phyloP scores from a whole-genome alignment of 2,329 filamentous ascomycete genomes.

The Aspergillus fijiensis region DNA sequence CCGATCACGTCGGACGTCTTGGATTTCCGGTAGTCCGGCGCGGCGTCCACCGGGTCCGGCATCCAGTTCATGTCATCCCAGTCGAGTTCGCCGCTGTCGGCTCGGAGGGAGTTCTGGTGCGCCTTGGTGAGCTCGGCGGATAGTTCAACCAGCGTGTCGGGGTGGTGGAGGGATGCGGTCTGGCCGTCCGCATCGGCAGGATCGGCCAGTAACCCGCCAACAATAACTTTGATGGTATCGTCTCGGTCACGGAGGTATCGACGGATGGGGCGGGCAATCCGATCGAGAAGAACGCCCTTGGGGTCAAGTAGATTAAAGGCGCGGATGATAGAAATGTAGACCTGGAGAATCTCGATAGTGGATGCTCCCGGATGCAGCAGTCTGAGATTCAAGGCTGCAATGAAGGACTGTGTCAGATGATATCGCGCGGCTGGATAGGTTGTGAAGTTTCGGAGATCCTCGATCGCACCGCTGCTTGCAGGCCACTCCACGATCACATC shows the following conservation, averaged over 20 bases:
- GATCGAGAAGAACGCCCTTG: constrained; percentile 64
- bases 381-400: constrained; percentile 52
- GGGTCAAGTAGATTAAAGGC: constrained; percentile 64
- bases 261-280: constrained; percentile 64
- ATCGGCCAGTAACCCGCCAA: constrained; percentile 62
- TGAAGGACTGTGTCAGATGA: constrained; percentile 56
- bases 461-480: constrained; percentile 57
- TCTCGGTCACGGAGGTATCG: constrained; percentile 63
- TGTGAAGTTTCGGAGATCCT: constrained; percentile 60
- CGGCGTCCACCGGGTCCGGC: constrained; percentile 89
- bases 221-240: constrained; percentile 66
- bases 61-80: constrained; percentile 94
- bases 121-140: constrained; percentile 52
- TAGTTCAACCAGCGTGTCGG: constrained; percentile 53
- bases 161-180: constrained; percentile 24
- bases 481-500: constrained; percentile 64
- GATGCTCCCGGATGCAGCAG: constrained; percentile 64
- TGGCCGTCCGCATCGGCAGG: constrained; percentile 41
- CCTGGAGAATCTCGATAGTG: constrained; percentile 64
- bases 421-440: constrained; percentile 54
- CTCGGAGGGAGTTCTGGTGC: constrained; percentile 42
- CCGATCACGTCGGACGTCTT: constrained; percentile 90
- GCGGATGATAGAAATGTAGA: constrained; percentile 67
- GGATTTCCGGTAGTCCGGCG: constrained; percentile 84
- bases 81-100: constrained; percentile 68